A percentile compares a stretch with the other conserved stretches of the same genome.
These are phyloP conservation scores for Blastobotrys indianensis DNA, from an alignment of 1,139 yeast genomes.

Conservation along the genomic window DNA sequence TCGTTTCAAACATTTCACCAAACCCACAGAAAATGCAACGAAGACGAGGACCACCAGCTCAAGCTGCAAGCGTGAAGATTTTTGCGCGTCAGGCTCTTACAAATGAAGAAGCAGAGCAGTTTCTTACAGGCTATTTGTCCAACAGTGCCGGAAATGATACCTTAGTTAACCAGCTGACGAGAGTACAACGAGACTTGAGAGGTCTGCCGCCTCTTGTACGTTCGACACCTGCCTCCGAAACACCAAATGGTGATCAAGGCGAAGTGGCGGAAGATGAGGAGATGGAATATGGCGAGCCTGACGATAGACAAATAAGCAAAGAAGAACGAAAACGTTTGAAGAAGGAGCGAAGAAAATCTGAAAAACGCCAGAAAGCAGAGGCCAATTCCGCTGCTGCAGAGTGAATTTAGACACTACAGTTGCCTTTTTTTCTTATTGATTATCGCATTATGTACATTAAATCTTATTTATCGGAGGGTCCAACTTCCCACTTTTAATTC, in stretches of 20 bases:
- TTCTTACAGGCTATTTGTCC: conserved; percentile 43
- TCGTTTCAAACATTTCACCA: conserved; percentile 1
- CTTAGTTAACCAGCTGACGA: conserved; percentile 52
- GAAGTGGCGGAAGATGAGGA: conserved; percentile 7
- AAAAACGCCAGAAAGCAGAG: conserved; percentile 21
- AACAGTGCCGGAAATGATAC: conserved; percentile 36
- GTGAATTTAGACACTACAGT: no score
- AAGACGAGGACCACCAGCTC: conserved; percentile 20
- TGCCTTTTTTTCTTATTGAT: no score
- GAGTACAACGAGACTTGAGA: conserved; percentile 65
- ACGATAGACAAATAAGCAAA: conserved; percentile 22
- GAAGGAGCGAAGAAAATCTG: conserved; percentile 37
- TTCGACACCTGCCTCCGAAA: conserved; percentile 12
- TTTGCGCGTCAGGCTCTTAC: conserved; percentile 26
- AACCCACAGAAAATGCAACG: conserved; percentile 7
- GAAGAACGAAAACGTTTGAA: conserved; percentile 37
- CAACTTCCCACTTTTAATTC: no score
- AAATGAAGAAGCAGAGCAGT: conserved; percentile 38
- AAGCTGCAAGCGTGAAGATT: conserved; percentile 28
- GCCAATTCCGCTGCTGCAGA: conserved; percentile 1
- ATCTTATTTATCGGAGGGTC: no score
- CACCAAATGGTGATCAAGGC: conserved; percentile 3
- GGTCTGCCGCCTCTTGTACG: conserved; percentile 58
- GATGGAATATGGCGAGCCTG: conserved; percentile 6
- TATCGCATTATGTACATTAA: no score